A percentile compares a stretch with the other conserved stretches of the same genome.
These are phyloP conservation scores for Chlorokybus atmophyticus DNA, from an alignment of 139 green algal genomes.

Conservation along the genomic window DNA sequence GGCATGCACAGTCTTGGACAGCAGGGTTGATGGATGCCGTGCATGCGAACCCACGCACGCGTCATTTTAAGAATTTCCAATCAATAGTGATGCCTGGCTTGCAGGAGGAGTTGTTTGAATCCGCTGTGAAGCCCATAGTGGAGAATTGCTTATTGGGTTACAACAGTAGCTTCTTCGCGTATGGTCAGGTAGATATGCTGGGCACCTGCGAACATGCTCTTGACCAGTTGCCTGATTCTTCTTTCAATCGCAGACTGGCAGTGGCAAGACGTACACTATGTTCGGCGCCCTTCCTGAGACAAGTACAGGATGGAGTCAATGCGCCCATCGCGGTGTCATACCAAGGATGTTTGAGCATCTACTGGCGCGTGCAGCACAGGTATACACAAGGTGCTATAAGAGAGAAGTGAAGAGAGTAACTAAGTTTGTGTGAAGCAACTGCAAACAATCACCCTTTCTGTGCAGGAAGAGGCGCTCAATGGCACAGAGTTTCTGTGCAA, in stretches of 20 bases:
- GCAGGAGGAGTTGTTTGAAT: constrained; percentile 24
- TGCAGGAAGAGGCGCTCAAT: constrained; percentile 16
- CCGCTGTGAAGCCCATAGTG: constrained; percentile 14
- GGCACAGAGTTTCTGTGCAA: constrained; percentile 12
- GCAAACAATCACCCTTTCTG: too few species aligned
- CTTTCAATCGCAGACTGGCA: constrained; percentile 41
- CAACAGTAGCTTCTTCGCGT: constrained; percentile 32
- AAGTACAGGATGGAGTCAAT: too few species aligned
- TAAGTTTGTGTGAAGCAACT: too few species aligned
- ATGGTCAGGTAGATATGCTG: constrained; percentile 32
- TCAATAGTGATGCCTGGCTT: too few species aligned
- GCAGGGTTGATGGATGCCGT: too few species aligned
- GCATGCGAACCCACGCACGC: too few species aligned
- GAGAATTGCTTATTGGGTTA: constrained; percentile 25
- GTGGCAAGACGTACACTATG: constrained; percentile 53
- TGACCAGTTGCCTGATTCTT: background rate
- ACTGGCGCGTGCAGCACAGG: constrained; percentile 50
- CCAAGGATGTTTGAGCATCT: constrained; percentile 69
- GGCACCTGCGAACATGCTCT: background rate
- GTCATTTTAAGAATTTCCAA: too few species aligned
- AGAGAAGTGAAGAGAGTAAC: too few species aligned
- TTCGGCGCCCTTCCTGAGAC: too few species aligned
- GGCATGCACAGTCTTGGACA: too few species aligned
- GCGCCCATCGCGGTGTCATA: constrained; percentile 49
- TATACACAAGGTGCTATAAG: too few species aligned